phyloP scores from a whole-genome alignment of 2,329 filamentous ascomycete species.

The Stenocarpella maydis region DNA sequence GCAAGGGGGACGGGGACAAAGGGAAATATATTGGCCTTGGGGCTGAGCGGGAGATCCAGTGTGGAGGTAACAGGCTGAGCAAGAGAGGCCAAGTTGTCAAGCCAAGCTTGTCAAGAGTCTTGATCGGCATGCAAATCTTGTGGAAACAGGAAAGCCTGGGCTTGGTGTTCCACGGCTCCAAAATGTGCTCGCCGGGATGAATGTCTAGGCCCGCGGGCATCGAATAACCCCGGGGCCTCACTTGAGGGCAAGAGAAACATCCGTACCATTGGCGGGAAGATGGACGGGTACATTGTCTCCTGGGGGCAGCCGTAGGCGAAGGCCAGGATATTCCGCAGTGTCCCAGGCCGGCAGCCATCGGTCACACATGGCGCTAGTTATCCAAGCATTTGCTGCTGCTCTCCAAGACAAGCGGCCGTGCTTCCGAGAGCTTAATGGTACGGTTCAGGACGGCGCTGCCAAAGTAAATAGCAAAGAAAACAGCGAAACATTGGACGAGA shows the following conservation, averaged over 20 bases:
- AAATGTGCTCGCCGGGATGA: not conserved
- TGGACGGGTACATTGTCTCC: not conserved
- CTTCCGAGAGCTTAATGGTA: not conserved
- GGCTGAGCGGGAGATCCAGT: not conserved
- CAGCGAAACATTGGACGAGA: not conserved
- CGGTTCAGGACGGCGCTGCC: not conserved
- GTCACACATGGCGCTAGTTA: not conserved
- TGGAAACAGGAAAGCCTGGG: not conserved
- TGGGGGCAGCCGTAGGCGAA: not conserved
- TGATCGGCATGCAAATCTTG: not conserved
- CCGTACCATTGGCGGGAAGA: not conserved
- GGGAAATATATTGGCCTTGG: conserved; percentile 5
- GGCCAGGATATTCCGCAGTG: not conserved
- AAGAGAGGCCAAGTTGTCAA: not conserved
- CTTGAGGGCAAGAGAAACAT: not conserved
- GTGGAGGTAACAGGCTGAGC: not conserved
- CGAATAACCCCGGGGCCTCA: not conserved
- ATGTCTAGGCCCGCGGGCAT: not conserved
- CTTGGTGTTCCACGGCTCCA: not conserved
- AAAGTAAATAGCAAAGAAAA: not conserved
- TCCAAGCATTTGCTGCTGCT: not conserved
- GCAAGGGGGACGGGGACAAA: not conserved
- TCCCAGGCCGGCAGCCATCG: conserved; percentile 8
- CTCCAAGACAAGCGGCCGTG: not conserved
- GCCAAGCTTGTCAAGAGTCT: conserved; percentile 8